Conservation (phyloP, 805 yeast species). For the Yamadazyma kitorensis region DNA sequence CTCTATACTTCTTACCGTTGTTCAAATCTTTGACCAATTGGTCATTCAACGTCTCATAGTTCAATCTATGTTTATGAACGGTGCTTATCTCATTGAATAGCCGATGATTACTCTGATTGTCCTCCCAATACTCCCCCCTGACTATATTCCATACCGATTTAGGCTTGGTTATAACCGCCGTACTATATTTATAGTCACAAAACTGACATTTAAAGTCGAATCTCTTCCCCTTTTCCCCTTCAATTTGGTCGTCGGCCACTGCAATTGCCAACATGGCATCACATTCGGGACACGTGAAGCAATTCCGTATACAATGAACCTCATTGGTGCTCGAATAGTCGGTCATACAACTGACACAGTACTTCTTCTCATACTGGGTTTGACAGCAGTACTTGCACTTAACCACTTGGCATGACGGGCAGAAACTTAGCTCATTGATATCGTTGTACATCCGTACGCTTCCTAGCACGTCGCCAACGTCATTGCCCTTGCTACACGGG, state of each 20-base stretch:
- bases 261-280: slow-evolving; percentile 22
- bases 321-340: slow-evolving; percentile 26
- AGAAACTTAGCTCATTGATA: slow-evolving; percentile 26
- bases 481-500: slow-evolving; percentile 1
- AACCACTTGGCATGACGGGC: slow-evolving; percentile 35
- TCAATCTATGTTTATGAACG: slow-evolving; percentile 6
- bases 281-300: slow-evolving; percentile 40
- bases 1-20: slow-evolving; percentile 6
- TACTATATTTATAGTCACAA: slow-evolving; percentile 33
- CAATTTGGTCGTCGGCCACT: slow-evolving; percentile 12
- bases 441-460: slow-evolving; percentile 1
- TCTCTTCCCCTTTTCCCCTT: slow-evolving; percentile 25
- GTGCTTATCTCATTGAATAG: background rate
- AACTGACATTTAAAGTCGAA: slow-evolving; percentile 38
- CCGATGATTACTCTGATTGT: background rate
- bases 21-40: slow-evolving; percentile 8
- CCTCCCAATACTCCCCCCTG: slow-evolving; percentile 10
- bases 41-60: slow-evolving; percentile 8
- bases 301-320: slow-evolving; percentile 31
- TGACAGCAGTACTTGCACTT: slow-evolving; percentile 26
- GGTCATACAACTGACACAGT: slow-evolving; percentile 36
- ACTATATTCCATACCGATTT: slow-evolving; percentile 30
- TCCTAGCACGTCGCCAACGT: background rate
- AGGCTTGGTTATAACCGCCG: slow-evolving; percentile 40
- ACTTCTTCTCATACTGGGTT: slow-evolving; percentile 25